Evolutionary conservation across 768 basidiomycete species (phyloP).

Genomic region (Udeniomyces megalosporus): DNA sequence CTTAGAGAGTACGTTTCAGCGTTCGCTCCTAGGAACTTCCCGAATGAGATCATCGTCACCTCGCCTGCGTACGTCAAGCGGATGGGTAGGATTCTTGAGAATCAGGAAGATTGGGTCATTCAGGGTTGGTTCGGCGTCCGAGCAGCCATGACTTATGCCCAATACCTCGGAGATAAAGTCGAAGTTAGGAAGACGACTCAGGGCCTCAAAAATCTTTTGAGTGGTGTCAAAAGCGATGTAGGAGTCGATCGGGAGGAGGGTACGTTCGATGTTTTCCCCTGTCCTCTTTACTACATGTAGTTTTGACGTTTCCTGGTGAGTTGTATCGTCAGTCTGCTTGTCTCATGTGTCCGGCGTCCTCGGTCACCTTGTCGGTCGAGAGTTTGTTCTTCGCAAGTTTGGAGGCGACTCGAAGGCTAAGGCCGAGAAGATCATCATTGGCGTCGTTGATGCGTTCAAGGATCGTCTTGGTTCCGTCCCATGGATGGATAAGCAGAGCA

Average conservation of each 20-base stretch:
- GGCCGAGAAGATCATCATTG: slow-evolving; percentile 62
- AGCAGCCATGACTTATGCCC: slow-evolving; percentile 48
- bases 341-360: background rate
- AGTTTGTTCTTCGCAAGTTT: slow-evolving; percentile 23
- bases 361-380: slow-evolving; percentile 8
- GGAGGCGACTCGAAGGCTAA: slow-evolving; percentile 51
- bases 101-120: slow-evolving; percentile 45
- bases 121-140: slow-evolving; percentile 57
- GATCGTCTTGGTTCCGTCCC: slow-evolving; percentile 50
- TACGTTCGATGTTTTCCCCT: background rate
- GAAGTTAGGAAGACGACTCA: slow-evolving; percentile 63
- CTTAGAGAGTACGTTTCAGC: slow-evolving; percentile 74
- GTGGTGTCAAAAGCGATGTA: slow-evolving; percentile 74
- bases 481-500: slow-evolving; percentile 84
- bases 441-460: slow-evolving; percentile 71
- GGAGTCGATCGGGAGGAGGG: slow-evolving; percentile 60
- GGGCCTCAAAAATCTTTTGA: slow-evolving; percentile 51
- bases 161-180: slow-evolving; percentile 51
- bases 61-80: slow-evolving; percentile 58
- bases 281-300: background rate
- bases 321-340: slow-evolving; percentile 12
- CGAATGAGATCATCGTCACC: slow-evolving; percentile 56
- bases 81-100: slow-evolving; percentile 50
- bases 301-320: background rate
- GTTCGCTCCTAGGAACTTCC: slow-evolving; percentile 58